A percentile compares a stretch with the other conserved stretches of the same genome.
Evolutionary conservation across 352 stramenopile species (phyloP).

Genomic region (Phytophthora syringae): DNA sequence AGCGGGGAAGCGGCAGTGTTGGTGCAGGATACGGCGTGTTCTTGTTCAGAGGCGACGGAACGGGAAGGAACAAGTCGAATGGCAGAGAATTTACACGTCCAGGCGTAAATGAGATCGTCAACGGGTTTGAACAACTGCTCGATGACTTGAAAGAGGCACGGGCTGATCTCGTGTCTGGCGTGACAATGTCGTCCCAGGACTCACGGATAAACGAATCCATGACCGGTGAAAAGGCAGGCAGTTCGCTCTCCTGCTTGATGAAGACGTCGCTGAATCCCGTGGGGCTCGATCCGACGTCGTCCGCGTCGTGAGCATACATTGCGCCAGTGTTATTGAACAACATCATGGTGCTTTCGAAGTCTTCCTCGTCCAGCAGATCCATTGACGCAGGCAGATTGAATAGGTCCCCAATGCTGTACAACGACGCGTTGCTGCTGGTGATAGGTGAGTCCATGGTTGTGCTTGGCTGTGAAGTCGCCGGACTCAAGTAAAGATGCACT

Average conservation of each 20-base stretch:
- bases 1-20: slow-evolving; percentile 25
- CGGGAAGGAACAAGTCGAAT: slow-evolving; percentile 31
- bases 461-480: too few relatives aligned
- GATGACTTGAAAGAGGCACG: slow-evolving; percentile 36
- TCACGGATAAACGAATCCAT: slow-evolving; percentile 72
- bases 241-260: slow-evolving; percentile 51
- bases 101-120: slow-evolving; percentile 25
- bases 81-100: slow-evolving; percentile 38
- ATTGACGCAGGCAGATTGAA: slow-evolving; percentile 52
- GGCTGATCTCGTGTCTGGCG: slow-evolving; percentile 25
- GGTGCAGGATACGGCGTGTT: slow-evolving; percentile 21
- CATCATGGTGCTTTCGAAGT: slow-evolving; percentile 75
- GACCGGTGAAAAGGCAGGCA: slow-evolving; percentile 50
- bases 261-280: slow-evolving; percentile 51
- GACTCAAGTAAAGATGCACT: slow-evolving; percentile 3
- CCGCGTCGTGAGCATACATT: slow-evolving; percentile 30
- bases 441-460: slow-evolving; percentile 30
- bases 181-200: slow-evolving; percentile 60
- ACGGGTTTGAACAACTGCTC: slow-evolving; percentile 8
- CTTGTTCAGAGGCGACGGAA: slow-evolving; percentile 24
- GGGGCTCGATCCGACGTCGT: slow-evolving; percentile 58
- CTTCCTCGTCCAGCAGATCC: slow-evolving; percentile 64
- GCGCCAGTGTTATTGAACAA: slow-evolving; percentile 48
- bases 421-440: slow-evolving; percentile 24
- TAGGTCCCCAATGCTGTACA: slow-evolving; percentile 51